phyloP scores from a whole-genome alignment of 2,329 filamentous ascomycete genomes.

The Fusarium cyanostomum region DNA sequence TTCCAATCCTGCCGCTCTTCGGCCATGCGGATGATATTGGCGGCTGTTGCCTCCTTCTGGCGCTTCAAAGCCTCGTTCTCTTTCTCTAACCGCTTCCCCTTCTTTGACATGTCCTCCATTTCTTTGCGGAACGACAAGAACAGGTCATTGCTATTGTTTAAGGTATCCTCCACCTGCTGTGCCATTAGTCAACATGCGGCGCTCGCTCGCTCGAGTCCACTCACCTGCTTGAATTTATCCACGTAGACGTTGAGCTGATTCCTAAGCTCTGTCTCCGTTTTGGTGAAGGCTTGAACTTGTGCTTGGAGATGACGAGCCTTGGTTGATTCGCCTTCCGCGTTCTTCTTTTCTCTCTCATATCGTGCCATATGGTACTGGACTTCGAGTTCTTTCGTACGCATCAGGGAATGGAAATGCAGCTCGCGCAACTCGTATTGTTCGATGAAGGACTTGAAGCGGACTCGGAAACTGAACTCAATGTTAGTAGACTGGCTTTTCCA shows the following conservation, averaged over 20 bases:
- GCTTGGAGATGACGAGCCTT: conserved; percentile 86
- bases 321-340: conserved; percentile 80
- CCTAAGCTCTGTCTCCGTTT: conserved; percentile 91
- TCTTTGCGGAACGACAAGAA: conserved; percentile 98
- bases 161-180: conserved; percentile 90
- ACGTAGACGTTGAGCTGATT: conserved; percentile 98
- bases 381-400: conserved; percentile 95
- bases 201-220: conserved; percentile 41
- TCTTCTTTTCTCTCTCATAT: conserved; percentile 89
- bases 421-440: conserved; percentile 98
- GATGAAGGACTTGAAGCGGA: conserved; percentile 91
- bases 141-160: conserved; percentile 97
- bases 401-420: conserved; percentile 88
- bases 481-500: conserved; percentile 3
- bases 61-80: conserved; percentile 91
- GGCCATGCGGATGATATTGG: conserved; percentile 97
- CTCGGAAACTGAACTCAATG: conserved; percentile 71
- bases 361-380: conserved; percentile 91
- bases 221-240: conserved; percentile 99
- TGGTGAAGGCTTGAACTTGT: conserved; percentile 94
- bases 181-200: conserved; percentile 41
- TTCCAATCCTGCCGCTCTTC: conserved; percentile 88
- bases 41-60: conserved; percentile 92
- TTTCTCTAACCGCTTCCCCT: conserved; percentile 95
- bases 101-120: conserved; percentile 99